Percentiles rank a stretch among this genome's conserved stretches.
Conservation (phyloP, 768 basidiomycete species). For the Lentinula detonsa region DNA sequence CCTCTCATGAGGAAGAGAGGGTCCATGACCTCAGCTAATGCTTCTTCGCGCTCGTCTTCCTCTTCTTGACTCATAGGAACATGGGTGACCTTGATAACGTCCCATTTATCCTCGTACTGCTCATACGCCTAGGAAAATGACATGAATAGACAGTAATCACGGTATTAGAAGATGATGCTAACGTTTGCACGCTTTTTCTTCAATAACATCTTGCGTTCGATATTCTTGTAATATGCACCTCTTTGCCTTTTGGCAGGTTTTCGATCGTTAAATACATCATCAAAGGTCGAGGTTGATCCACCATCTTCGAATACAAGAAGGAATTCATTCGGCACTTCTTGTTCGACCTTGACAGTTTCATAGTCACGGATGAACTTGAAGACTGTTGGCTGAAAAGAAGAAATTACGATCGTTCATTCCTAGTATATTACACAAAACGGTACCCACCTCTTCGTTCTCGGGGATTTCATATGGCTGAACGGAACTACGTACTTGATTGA, state of each 20-base stretch:
- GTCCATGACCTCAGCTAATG: conserved; percentile 71
- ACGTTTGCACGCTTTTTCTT: conserved; percentile 84
- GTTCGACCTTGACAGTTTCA: conserved; percentile 81
- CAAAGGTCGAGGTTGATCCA: conserved; percentile 25
- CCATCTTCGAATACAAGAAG: conserved; percentile 69
- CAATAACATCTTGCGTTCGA: conserved; percentile 81
- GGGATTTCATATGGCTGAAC: conserved; percentile 39
- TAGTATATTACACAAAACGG: neutral
- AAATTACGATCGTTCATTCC: neutral
- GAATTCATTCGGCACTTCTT: conserved; percentile 83
- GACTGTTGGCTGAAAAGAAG: conserved; percentile 45
- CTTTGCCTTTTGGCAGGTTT: conserved; percentile 27
- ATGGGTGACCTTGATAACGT: conserved; percentile 70
- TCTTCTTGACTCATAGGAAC: conserved; percentile 69
- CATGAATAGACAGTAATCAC: neutral
- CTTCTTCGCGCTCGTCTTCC: conserved; percentile 71
- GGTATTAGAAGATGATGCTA: conserved; percentile 19
- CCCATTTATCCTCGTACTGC: conserved; percentile 76
- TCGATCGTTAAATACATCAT: conserved; percentile 25
- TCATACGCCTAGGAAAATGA: conserved; percentile 48
- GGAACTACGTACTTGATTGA: conserved; percentile 51
- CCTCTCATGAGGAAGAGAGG: conserved; percentile 51
- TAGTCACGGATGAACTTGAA: conserved; percentile 82
- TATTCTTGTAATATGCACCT: conserved; percentile 87
- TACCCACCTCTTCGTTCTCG: conserved; percentile 50